Base-by-base conservation (phyloP, 257 asterid species). In the Voacanga thouarsii region DNA sequence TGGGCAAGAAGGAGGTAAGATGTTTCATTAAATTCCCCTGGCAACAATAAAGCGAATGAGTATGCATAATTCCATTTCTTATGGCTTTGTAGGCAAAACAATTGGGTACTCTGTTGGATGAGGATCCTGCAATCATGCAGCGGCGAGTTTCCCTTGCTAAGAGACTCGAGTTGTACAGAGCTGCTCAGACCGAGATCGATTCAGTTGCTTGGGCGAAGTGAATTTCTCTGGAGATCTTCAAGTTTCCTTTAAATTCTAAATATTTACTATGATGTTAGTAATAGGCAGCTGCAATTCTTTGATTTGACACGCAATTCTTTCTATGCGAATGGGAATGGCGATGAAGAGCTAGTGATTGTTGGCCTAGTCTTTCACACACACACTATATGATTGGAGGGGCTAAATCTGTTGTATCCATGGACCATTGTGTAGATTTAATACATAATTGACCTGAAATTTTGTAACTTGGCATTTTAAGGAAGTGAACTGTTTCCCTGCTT, bases 71-170 rank as follows among this genome's bases (percentile, higher is more conserved):
- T 30, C 49, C 63, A 19, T 47, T 74, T 56, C 47, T 41, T 12
- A 44, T 75, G 39, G 75, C 30, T 55, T 78, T 57, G 73, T 92
- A 96, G 99, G 98, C 87, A 7, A 92, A 76, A 80, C 94, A 92
- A 74, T 79, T 96, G 87, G 96, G 99, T 12, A 88, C 74, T 67
- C 80, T 96, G 89, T 84, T 96, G 89, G 98, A 96, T 55, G 99
- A 96, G 91, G 99, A 96, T 87, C 98, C 98, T 2, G 92, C 97
- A n/a, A 80, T 96, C 64, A 92, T 92, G 96, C 97, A 96, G 84
- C 84, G 96, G 45, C 90, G 98, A 1, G 23, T 85, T 26, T 89
- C 96, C 53, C 85, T 96, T 15, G 98, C 89, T 3, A 93, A 93
- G 93, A 90, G 99, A 88, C 83, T 95, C 64, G 99, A 95, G 90